Evolutionary conservation across 2,329 filamentous ascomycete species (phyloP), one percentile per base, ranked within the genome.

Genomic region (Pseudogymnoascus sp.): DNA sequence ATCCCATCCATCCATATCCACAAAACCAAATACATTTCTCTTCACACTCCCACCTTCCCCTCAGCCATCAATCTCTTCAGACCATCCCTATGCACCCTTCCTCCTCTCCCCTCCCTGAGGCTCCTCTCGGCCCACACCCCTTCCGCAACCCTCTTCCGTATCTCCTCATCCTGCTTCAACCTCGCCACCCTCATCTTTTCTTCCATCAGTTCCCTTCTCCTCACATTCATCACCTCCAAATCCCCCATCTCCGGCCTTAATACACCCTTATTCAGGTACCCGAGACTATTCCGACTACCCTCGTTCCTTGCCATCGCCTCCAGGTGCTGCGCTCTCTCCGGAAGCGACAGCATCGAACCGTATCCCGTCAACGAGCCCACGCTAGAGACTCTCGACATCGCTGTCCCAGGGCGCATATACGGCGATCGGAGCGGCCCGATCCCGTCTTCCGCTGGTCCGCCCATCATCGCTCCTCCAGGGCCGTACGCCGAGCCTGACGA

Each of bases 161-260:
- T 59, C 15, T 59, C 58, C 58, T 59, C 58, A 8, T 59, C 64
- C 77, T 74, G 9, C 78, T 71, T 13, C 74, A 61, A 13, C 10
- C 29, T 29, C 36, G 29, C 17, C 39, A 6, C 31, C n/a, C 39
- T 61, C 31, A 25, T 62, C 42, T 59, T 38, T 21, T 38, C 42
- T 10, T 59, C 33, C 42, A 62, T 59, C 42, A 59, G 12, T 29
- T 62, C 29, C 48, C 35, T 25, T n/a, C 60, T 62, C 48, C 41
- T n/a, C 29, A 29, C 31, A 25, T 51, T 36, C 8, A 61, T 44
- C 8, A 31, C 39, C 59, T 61, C 41, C 39, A 44, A 33, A 31
- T 61, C 59, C 25, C 36, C 29, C 59, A 61, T 44, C 39, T 31
- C 41, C 39, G 36, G 59, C 29, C 59, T 61, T 4, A 51, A 12